phyloP scores from a whole-genome alignment of 2,329 filamentous ascomycete genomes.

The Blastomyces parvus region DNA sequence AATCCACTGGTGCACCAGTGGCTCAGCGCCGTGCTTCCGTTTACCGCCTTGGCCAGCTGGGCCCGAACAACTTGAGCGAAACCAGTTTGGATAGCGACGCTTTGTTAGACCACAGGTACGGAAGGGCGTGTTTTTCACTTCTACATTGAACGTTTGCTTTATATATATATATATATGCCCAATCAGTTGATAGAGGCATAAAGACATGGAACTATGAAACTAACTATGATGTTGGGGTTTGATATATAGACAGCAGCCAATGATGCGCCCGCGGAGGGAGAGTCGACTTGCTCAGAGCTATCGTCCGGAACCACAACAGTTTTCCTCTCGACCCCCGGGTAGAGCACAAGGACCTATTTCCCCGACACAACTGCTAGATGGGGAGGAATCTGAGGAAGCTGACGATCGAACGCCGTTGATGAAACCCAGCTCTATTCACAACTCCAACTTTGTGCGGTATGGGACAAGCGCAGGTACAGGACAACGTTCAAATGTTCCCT shows the following conservation, averaged over 20 bases:
- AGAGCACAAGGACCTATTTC: slow-evolving; percentile 5
- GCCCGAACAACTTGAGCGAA: slow-evolving; percentile 56
- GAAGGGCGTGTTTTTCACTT: neutral
- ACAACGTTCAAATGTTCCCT: neutral
- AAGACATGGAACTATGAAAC: neutral
- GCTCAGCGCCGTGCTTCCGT: slow-evolving; percentile 39
- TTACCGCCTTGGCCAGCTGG: slow-evolving; percentile 42
- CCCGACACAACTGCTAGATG: slow-evolving; percentile 6
- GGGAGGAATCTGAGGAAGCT: slow-evolving; percentile 13
- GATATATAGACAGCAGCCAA: slow-evolving; percentile 45
- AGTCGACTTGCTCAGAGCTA: slow-evolving; percentile 35
- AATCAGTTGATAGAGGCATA: neutral
- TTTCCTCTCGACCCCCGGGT: slow-evolving; percentile 2
- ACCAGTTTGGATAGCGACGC: slow-evolving; percentile 85
- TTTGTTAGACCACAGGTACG: slow-evolving; percentile 72
- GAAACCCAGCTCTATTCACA: slow-evolving; percentile 12
- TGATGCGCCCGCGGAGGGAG: slow-evolving; percentile 55
- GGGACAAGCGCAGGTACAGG: slow-evolving; percentile 7
- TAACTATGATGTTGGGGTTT: neutral
- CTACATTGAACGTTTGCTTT: neutral
- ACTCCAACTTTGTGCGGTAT: slow-evolving; percentile 14
- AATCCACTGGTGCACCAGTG: slow-evolving; percentile 26
- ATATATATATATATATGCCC: neutral
- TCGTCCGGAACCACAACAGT: slow-evolving; percentile 22
- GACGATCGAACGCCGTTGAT: slow-evolving; percentile 18